These are phyloP conservation scores for Melanomma pulvis-pyrius DNA, from an alignment of 495 filamentous ascomycete genomes.

Conservation along the genomic window DNA sequence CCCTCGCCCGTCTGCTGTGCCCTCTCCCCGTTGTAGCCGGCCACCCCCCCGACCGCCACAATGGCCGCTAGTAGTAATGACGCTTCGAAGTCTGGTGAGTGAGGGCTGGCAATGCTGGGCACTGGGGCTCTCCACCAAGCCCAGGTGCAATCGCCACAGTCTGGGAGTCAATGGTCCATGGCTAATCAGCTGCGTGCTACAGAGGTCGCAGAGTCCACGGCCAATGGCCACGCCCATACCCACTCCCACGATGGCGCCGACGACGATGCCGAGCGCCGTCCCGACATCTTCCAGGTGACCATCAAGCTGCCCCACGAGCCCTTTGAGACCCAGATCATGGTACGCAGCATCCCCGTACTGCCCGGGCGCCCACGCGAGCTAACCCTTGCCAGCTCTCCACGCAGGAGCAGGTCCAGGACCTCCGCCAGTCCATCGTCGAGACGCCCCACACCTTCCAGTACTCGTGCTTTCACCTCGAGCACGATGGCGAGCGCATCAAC, in stretches of 20 bases:
- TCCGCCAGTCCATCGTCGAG: conserved; percentile 95
- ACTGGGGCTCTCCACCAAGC: neutral
- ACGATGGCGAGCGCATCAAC: conserved; percentile 82
- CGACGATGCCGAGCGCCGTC: neutral
- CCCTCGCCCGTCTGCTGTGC: neutral
- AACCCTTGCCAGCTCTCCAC: conserved; percentile 68
- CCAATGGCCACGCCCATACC: neutral
- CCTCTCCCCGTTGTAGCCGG: neutral
- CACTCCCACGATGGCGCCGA: conserved; percentile 16
- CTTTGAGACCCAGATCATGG: conserved; percentile 80
- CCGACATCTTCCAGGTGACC: conserved; percentile 72
- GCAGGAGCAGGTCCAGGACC: conserved; percentile 95
- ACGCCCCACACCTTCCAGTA: conserved; percentile 92
- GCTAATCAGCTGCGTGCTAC: conserved; percentile 6
- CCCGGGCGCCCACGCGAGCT: neutral
- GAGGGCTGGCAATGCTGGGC: neutral
- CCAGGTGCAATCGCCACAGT: neutral
- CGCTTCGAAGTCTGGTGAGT: conserved; percentile 38
- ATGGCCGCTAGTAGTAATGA: conserved; percentile 41
- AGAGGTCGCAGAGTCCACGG: conserved; percentile 26
- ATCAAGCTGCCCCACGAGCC: conserved; percentile 82
- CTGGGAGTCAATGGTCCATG: conserved; percentile 2
- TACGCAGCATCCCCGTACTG: conserved; percentile 41
- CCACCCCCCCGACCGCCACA: neutral
- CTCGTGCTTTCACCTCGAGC: conserved; percentile 97